Percentiles rank a stretch among this genome's conserved stretches.
These are phyloP conservation scores for Erysimum pusillum DNA, from an alignment of 441 rosid genomes.

Conservation along the genomic window DNA sequence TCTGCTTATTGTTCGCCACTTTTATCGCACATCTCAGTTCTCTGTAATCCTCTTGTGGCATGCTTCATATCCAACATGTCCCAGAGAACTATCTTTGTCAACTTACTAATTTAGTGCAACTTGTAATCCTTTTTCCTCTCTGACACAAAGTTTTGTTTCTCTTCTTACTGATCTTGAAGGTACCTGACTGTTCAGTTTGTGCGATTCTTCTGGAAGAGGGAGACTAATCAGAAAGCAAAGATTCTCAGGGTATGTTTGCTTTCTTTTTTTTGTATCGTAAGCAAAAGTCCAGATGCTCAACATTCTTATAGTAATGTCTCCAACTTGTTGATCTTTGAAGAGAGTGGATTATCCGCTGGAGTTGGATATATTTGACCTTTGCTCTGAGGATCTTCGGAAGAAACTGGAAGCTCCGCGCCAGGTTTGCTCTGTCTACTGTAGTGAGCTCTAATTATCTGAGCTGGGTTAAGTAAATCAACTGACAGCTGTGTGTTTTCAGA, in stretches of 20 bases:
- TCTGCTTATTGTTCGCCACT: background rate
- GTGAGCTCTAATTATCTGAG: slow-evolving; percentile 1
- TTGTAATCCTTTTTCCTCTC: slow-evolving; percentile 17
- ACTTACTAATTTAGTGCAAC: slow-evolving; percentile 11
- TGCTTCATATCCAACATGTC: background rate
- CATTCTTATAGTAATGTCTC: slow-evolving; percentile 28
- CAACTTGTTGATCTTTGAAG: slow-evolving; percentile 53
- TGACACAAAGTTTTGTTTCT: slow-evolving; percentile 17
- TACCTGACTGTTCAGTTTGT: slow-evolving; percentile 97
- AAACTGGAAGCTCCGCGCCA: slow-evolving; percentile 87
- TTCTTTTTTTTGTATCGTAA: slow-evolving; percentile 18
- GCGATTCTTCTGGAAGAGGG: slow-evolving; percentile 99
- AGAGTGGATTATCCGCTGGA: slow-evolving; percentile 98
- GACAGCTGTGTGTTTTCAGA: slow-evolving; percentile 49
- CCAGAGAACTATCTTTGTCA: background rate
- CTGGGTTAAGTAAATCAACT: slow-evolving; percentile 10
- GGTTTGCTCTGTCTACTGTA: slow-evolving; percentile 53
- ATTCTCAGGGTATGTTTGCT: slow-evolving; percentile 75
- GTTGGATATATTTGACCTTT: slow-evolving; percentile 90
- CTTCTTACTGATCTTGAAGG: slow-evolving; percentile 55
- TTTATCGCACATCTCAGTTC: slow-evolving; percentile 1
- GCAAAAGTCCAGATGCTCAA: background rate
- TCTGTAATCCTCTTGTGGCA: slow-evolving; percentile 14
- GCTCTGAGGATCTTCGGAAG: slow-evolving; percentile 86
- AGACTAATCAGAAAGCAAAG: slow-evolving; percentile 97